Percentiles rank a stretch among this genome's conserved stretches.
These are phyloP conservation scores for Gymnopus androsaceus DNA, from an alignment of 1,284 basidiomycete species.

Conservation along the genomic window DNA sequence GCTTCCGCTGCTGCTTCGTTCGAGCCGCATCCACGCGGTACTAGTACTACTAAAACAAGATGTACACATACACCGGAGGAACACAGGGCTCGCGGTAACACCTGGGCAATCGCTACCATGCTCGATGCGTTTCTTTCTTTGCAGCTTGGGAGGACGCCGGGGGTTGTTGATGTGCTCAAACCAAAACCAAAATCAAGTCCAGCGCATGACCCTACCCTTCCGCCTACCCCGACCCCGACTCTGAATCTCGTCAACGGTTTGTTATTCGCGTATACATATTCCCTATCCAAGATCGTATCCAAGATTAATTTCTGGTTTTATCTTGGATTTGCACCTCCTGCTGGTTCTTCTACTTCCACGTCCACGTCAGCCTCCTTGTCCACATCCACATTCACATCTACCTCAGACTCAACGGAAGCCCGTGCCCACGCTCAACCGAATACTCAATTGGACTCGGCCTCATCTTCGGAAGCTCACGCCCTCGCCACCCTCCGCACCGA, in stretches of 20 bases:
- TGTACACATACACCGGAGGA: neutral
- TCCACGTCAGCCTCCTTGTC: neutral
- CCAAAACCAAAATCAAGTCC: neutral
- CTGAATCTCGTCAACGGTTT: too few species aligned
- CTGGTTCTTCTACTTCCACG: neutral
- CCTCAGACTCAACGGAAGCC: neutral
- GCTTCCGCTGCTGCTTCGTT: too few species aligned
- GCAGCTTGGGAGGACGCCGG: neutral
- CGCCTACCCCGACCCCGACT: too few species aligned
- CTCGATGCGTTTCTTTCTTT: neutral
- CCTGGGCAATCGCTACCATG: neutral
- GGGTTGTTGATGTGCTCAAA: neutral
- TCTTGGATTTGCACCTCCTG: slow-evolving; percentile 22
- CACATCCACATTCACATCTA: neutral
- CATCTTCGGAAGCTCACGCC: slow-evolving; percentile 16
- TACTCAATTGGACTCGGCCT: neutral
- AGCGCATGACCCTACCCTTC: neutral
- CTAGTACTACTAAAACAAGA: neutral
- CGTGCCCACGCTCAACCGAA: neutral
- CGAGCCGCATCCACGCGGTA: neutral
- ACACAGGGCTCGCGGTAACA: neutral
- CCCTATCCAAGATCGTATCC: slow-evolving; percentile 26
- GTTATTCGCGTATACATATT: slow-evolving; percentile 23
- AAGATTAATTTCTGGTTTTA: slow-evolving; percentile 28
- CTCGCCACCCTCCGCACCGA: slow-evolving; percentile 21